These are phyloP conservation scores for Coemansia asiatica DNA, from an alignment of 192 early-diverging fungal species.

Conservation along the genomic window DNA sequence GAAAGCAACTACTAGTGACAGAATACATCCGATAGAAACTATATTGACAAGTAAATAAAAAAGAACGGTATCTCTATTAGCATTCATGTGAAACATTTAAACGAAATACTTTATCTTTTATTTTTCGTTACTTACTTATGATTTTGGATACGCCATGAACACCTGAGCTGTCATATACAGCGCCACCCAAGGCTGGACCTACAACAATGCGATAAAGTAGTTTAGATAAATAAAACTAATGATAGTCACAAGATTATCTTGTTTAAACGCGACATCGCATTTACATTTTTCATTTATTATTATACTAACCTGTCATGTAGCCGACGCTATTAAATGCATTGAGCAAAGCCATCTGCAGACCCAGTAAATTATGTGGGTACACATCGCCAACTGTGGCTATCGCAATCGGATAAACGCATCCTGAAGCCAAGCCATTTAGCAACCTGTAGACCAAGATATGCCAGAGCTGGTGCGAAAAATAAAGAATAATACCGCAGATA, in stretches of 20 bases:
- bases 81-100: neutral
- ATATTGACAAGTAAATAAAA: neutral
- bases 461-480: slow-evolving; percentile 39
- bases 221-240: neutral
- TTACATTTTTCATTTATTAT: neutral
- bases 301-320: slow-evolving; percentile 33
- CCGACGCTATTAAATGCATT: slow-evolving; percentile 33
- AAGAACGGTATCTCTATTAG: too few relatives aligned
- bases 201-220: neutral
- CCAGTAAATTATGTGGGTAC: slow-evolving; percentile 43
- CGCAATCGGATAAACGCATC: slow-evolving; percentile 33
- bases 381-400: slow-evolving; percentile 39
- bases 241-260: neutral
- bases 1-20: slow-evolving; percentile 22
- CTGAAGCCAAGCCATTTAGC: slow-evolving; percentile 48
- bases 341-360: slow-evolving; percentile 36
- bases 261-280: neutral
- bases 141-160: slow-evolving; percentile 38
- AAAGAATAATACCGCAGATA: slow-evolving; percentile 24
- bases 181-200: slow-evolving; percentile 40
- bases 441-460: slow-evolving; percentile 42
- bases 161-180: slow-evolving; percentile 30
- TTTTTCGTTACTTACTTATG: slow-evolving; percentile 26
- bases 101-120: too few relatives aligned
- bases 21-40: slow-evolving; percentile 23